Conservation (phyloP, 2,329 filamentous ascomycete species). For the Clonostachys solani region DNA sequence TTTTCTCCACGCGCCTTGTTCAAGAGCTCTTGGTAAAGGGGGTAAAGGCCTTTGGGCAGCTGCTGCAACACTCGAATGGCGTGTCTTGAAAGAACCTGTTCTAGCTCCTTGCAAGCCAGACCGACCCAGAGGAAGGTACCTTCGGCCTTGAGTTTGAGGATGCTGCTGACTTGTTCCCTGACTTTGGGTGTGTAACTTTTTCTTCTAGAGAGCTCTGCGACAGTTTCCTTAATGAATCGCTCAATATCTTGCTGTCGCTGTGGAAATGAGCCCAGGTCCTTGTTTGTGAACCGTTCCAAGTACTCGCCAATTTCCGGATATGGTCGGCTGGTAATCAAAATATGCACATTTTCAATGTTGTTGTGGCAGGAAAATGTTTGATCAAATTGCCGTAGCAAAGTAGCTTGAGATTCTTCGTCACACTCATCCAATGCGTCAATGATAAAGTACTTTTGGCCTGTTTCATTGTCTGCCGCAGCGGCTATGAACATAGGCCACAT, state of each 20-base stretch:
- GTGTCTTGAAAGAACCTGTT: slow-evolving; percentile 9
- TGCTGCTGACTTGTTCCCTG: slow-evolving; percentile 7
- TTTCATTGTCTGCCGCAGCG: slow-evolving; percentile 4
- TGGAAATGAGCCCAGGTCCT: slow-evolving; percentile 11
- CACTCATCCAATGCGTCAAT: slow-evolving; percentile 14
- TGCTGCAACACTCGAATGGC: slow-evolving; percentile 8
- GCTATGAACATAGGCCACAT: slow-evolving; percentile 11
- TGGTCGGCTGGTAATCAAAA: slow-evolving; percentile 12
- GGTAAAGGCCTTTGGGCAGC: slow-evolving; percentile 11
- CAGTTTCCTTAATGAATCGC: neutral
- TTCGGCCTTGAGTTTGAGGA: slow-evolving; percentile 11
- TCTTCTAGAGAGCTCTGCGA: neutral
- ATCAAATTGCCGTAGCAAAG: slow-evolving; percentile 6
- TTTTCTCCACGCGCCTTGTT: slow-evolving; percentile 2
- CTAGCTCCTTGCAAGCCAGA: slow-evolving; percentile 12
- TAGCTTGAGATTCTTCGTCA: slow-evolving; percentile 7
- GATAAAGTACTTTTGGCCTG: slow-evolving; percentile 11
- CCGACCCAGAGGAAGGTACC: slow-evolving; percentile 16
- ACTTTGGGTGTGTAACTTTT: neutral
- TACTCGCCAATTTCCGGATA: slow-evolving; percentile 7
- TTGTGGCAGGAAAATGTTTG: slow-evolving; percentile 5
- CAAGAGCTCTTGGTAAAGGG: slow-evolving; percentile 8
- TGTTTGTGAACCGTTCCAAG: slow-evolving; percentile 9
- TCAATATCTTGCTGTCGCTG: slow-evolving; percentile 4
- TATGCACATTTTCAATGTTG: slow-evolving; percentile 1